Base-by-base conservation (phyloP, 1,284 basidiomycete species). In the Leccinum fallax region DNA sequence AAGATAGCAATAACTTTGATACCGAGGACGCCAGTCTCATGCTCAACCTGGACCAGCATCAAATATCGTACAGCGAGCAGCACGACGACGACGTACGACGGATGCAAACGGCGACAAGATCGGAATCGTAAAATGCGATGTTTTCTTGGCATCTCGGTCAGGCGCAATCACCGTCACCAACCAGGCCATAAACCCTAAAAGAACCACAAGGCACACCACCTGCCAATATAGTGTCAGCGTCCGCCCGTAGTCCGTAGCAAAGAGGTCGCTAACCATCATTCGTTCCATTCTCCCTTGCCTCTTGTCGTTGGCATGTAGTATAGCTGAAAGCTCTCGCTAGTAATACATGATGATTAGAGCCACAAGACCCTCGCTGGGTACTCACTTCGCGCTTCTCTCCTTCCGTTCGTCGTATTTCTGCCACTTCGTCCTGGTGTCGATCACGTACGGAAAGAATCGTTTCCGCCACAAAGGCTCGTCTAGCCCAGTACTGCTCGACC, bases 31-130 rank as follows among this genome's bases (percentile, higher is more conserved):
- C 87, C 86, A 0, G 81, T 82, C 71, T 89, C 87, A 53, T 87
- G 80, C 63, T 89, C 87, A 21, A 86, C 80, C 87, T 89, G 62
- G 16, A 2, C 52, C 54, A 21, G 24, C 19, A 57, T 75, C 61
- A 63, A 55, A 53, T n/a, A 13, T 57, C 53, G 21, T 10, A 2
- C 24, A 46, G 36, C 36, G 56, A 56, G 53, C 55, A 40, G 34
- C 28, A 7, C n/a, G 7, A 49, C 24, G 24, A 48, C 40, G 2
- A 77, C 83, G 58, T 58, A 88, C 87, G 65, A 89, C 87, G 3
- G 87, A 88, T 2, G 86, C 82, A 65, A 88, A 89, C 0, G 87
- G 87, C 0, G 87, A 89, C 19, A 89, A 68, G 5, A 89, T 83
- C 4, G 87, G 87, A n/a, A 89, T 84, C 1, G 87, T 88, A 68